Base-by-base conservation (phyloP, 2,329 filamentous ascomycete genomes). In the Colletotrichum tropicicola region DNA sequence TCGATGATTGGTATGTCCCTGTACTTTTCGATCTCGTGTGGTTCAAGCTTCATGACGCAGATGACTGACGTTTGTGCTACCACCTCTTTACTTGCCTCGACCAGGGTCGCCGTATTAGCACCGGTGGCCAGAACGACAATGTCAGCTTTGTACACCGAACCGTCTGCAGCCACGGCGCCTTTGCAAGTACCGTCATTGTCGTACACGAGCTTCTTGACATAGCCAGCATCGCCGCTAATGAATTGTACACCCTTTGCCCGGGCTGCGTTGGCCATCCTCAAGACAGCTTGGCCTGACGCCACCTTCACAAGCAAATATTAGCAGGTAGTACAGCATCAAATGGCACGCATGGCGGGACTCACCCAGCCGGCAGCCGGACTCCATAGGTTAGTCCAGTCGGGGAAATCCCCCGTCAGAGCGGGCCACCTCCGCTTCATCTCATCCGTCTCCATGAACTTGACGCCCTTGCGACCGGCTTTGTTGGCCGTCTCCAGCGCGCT, bases 101-200 rank as follows among this genome's bases (percentile, higher is more conserved):
- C 78, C 41, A 92, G 80, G 15, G 83, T 82, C 0, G 85, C 81
- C 9, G 87, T 88, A 86, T 89, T 91, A 21, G 90, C 89, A 17
- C 90, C 90, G 5, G 89, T 85, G 2, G 91, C 88, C 4, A 92
- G 79, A 44, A 92, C 79, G 27, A 88, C 85, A 6, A 90, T 77
- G 67, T 88, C 86, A 8, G 89, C 89, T 3, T 75, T 74, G 23
- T 91, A 69, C 12, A 76, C 77, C 4, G 76, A 74, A 1, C 82
- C 82, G 60, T 84, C 78, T 3, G 71, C 71, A 17, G 91, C 76
- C 8, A 79, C 75, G 8, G 84, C 87, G n/a, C 87, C 88, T 12
- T 58, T 74, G 57, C 72, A 76, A 1, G 66, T 68, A 3, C 69
- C 68, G 5, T 71, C 60, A 13, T 52, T 28, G 55, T 71, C 68